Conservation (phyloP, 73 alveolate genomes). For the Vitrella brassicaformis region DNA sequence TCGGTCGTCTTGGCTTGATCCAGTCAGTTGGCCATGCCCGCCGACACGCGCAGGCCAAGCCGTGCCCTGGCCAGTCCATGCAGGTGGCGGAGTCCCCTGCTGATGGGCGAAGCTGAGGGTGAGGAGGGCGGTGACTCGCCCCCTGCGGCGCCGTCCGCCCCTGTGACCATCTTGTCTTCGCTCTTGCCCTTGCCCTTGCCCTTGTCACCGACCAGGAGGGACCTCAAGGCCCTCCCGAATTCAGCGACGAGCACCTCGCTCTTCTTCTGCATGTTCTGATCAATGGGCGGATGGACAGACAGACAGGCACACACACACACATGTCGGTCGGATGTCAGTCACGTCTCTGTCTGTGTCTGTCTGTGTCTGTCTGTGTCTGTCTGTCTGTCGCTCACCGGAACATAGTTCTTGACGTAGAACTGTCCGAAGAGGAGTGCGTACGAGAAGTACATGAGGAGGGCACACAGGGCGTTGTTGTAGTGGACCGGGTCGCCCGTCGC, state of each 20-base stretch:
- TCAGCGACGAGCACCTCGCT: neutral
- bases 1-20: no score
- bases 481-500: neutral
- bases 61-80: no score
- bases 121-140: no score
- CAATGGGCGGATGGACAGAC: neutral
- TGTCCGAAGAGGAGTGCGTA: neutral
- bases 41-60: no score
- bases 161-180: no score
- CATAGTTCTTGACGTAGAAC: neutral
- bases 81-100: no score
- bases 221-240: neutral
- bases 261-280: neutral
- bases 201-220: neutral
- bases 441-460: neutral
- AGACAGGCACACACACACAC: neutral
- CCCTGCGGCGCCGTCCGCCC: no score
- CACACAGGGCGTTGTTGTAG: neutral
- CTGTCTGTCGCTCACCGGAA: neutral
- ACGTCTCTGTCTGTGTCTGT: no score
- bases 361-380: no score
- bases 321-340: neutral
- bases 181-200: no score
- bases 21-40: no score
- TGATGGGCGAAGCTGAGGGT: no score